Percentiles rank a stretch among this genome's conserved stretches.
Conservation (phyloP, 2,329 filamentous ascomycete genomes). For the Massarina eburnea region DNA sequence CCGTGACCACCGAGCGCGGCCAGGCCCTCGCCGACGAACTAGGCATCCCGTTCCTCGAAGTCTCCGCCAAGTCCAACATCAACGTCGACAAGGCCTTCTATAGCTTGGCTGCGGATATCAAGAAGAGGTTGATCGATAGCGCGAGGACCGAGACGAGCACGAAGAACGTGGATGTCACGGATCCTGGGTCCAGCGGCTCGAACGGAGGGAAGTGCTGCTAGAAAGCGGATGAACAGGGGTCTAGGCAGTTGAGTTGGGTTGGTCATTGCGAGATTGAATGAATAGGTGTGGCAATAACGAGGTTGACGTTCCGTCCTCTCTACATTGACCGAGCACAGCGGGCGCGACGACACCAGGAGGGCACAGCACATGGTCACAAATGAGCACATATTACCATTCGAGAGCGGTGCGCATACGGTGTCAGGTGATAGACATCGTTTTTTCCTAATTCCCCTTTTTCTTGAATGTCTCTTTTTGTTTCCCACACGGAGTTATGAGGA, state of each 20-base stretch:
- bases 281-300: background rate
- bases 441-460: too few species aligned
- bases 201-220: slow-evolving; percentile 46
- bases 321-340: too few species aligned
- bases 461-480: too few species aligned
- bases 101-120: slow-evolving; percentile 92
- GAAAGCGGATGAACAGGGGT: background rate
- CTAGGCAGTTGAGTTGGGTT: background rate
- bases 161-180: slow-evolving; percentile 37
- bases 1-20: slow-evolving; percentile 88
- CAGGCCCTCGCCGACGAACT: slow-evolving; percentile 94
- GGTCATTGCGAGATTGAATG: background rate
- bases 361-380: too few species aligned
- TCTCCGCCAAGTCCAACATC: slow-evolving; percentile 98
- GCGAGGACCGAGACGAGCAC: slow-evolving; percentile 66
- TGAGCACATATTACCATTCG: too few species aligned
- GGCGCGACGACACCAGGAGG: too few species aligned
- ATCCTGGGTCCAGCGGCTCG: slow-evolving; percentile 28
- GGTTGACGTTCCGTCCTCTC: background rate
- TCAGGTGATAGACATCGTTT: too few species aligned
- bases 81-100: slow-evolving; percentile 99
- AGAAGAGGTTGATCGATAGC: slow-evolving; percentile 95
- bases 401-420: too few species aligned
- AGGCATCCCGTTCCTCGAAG: slow-evolving; percentile 96
- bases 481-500: too few species aligned